Evolutionary conservation across 2,329 filamentous ascomycete species (phyloP).

Genomic region (Alternaria postmessia): DNA sequence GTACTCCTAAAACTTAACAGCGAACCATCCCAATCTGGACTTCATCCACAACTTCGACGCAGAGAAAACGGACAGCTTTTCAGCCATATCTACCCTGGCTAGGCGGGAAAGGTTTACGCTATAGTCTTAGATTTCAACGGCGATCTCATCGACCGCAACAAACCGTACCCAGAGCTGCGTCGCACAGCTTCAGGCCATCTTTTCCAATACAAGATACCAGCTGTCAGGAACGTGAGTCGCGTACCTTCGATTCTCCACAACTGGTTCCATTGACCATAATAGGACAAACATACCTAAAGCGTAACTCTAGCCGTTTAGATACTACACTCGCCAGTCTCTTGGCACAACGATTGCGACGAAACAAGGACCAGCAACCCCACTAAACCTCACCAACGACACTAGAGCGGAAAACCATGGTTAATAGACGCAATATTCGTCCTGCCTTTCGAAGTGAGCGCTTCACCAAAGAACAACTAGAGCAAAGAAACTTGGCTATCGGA

Average conservation of each 20-base stretch:
- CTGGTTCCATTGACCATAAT: background rate
- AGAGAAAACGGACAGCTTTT: background rate
- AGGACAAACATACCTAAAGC: background rate
- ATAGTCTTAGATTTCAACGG: constrained; percentile 9
- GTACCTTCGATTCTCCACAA: no score
- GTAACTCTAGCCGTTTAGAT: background rate
- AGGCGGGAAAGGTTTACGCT: background rate
- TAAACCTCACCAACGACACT: background rate
- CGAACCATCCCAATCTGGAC: background rate
- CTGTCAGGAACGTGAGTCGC: background rate
- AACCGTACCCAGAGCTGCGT: constrained; percentile 9
- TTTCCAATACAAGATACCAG: background rate
- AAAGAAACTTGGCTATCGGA: no score
- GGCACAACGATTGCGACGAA: background rate
- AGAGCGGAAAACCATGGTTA: background rate
- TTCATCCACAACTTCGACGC: background rate
- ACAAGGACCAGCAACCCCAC: background rate
- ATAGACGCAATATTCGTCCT: background rate
- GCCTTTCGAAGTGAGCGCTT: no score
- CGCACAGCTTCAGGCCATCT: constrained; percentile 16
- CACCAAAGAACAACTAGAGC: no score
- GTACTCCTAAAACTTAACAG: background rate
- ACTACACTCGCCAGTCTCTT: background rate
- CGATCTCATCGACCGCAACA: background rate
- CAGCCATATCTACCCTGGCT: background rate